These are phyloP conservation scores for Zymoseptoria brevis DNA, from an alignment of 2,329 filamentous ascomycete species.

Conservation along the genomic window DNA sequence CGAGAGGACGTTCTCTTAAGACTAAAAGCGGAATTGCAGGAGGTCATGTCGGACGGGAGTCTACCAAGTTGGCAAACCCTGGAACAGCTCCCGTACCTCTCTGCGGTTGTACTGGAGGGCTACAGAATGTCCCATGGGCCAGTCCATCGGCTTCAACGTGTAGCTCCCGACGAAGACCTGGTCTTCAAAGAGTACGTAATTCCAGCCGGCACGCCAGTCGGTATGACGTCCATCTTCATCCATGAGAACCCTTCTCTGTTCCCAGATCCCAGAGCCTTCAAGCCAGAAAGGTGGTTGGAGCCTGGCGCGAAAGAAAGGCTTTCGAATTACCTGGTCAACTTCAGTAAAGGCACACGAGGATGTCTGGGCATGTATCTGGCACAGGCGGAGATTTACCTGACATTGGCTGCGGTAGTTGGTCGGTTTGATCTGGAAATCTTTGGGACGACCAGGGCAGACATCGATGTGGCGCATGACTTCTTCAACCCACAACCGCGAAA, in stretches of 20 bases:
- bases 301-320: not conserved
- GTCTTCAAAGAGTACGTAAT: slow-evolving; percentile 14
- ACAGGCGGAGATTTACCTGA: slow-evolving; percentile 21
- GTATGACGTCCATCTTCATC: slow-evolving; percentile 26
- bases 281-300: slow-evolving; percentile 30
- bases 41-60: slow-evolving; percentile 10
- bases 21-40: slow-evolving; percentile 33
- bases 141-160: slow-evolving; percentile 13
- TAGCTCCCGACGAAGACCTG: slow-evolving; percentile 15
- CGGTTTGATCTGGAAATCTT: slow-evolving; percentile 18
- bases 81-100: slow-evolving; percentile 17
- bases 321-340: slow-evolving; percentile 30
- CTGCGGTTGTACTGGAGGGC: slow-evolving; percentile 17
- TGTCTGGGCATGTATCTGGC: slow-evolving; percentile 25
- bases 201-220: slow-evolving; percentile 22
- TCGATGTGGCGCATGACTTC: slow-evolving; percentile 14
- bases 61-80: slow-evolving; percentile 5
- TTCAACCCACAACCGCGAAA: not conserved
- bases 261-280: slow-evolving; percentile 24
- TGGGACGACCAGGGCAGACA: slow-evolving; percentile 12
- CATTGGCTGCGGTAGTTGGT: slow-evolving; percentile 13
- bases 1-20: slow-evolving; percentile 26
- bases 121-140: slow-evolving; percentile 19
- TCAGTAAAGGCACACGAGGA: slow-evolving; percentile 29
- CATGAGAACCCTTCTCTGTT: slow-evolving; percentile 30